Base-by-base conservation (phyloP, 371 early-diverging fungal species). In the Mucor ambiguus region DNA sequence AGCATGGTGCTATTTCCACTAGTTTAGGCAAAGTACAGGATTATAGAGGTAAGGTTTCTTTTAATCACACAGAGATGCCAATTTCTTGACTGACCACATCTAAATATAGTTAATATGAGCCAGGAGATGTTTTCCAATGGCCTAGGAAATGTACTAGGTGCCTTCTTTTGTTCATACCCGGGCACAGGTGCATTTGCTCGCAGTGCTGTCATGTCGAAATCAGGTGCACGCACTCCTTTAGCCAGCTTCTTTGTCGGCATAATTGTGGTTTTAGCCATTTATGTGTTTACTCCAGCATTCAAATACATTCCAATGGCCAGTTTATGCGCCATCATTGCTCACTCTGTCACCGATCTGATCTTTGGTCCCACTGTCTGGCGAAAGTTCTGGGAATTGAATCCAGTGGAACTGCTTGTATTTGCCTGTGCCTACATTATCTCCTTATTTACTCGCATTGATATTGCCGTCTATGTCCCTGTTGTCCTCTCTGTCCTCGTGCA, bases 141-240 rank as follows among this genome's bases (percentile, higher is more conserved):
- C n/a, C 30, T 89, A 32, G 79, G 91, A 35, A 96, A 96, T 72
- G 66, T 94, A 20, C 68, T 90, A 61, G 91, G 90, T 3, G 85
- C 92, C 14, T 94, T 95, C 81, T 90, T 96, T 73, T 87, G 90
- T 37, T 90, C 90, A 2, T 93, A 87, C 76, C 91, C 95, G 14
- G 86, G 90, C 0, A 93, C 95, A 37, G 95, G 94, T 43, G 91
- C 93, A 2, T 95, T 96, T 75, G 91, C 93, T 2, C 88, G 97
- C 32, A 87, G 92, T 0, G 92, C 94, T 46, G 88, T 95, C 72
- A 92, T 91, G 75, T 81, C 81, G 63, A 85, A 84, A 57, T 83
- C 87, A 6, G 92, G 92, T 0, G 87, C 87, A 8, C 81, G 88
- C 22, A 89, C 95, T 0, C 95, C 96, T 0, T 73, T 92, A 20